phyloP scores from a whole-genome alignment of 768 basidiomycete species.

The Boletus rex-veris region DNA sequence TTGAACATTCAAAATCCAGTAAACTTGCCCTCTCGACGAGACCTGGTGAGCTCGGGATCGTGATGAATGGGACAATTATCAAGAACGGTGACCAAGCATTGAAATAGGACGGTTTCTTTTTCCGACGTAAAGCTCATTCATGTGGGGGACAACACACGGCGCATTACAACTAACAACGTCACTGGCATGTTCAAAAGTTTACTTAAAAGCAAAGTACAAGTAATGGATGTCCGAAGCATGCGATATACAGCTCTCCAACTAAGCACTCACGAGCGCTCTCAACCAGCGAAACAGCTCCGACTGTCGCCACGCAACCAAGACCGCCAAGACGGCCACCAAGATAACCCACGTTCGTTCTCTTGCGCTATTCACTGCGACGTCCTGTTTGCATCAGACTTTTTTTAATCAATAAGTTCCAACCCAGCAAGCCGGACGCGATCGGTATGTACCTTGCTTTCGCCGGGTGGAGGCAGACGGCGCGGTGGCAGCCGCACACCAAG shows the following conservation, averaged over 20 bases:
- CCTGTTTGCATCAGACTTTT: slow-evolving; percentile 5
- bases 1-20: too few relatives aligned
- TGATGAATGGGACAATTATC: too few relatives aligned
- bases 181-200: too few relatives aligned
- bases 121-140: too few relatives aligned
- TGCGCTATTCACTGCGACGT: neutral
- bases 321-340: slow-evolving; percentile 6
- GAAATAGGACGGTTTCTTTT: too few relatives aligned
- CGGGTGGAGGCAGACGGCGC: slow-evolving; percentile 12
- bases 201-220: too few relatives aligned
- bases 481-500: slow-evolving; percentile 20
- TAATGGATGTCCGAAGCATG: neutral
- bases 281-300: neutral
- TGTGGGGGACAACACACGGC: neutral
- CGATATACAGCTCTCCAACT: neutral
- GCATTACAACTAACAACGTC: neutral
- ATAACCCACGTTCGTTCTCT: neutral
- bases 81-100: too few relatives aligned
- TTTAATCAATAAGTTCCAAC: slow-evolving; percentile 12
- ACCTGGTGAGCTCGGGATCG: too few relatives aligned
- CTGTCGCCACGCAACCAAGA: slow-evolving; percentile 3
- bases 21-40: too few relatives aligned
- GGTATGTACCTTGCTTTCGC: slow-evolving; percentile 9
- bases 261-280: slow-evolving; percentile 17
- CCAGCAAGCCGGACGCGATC: neutral